These are phyloP conservation scores for Phylloboletellus chloephorus DNA, from an alignment of 1,284 basidiomycete genomes.

Conservation along the genomic window DNA sequence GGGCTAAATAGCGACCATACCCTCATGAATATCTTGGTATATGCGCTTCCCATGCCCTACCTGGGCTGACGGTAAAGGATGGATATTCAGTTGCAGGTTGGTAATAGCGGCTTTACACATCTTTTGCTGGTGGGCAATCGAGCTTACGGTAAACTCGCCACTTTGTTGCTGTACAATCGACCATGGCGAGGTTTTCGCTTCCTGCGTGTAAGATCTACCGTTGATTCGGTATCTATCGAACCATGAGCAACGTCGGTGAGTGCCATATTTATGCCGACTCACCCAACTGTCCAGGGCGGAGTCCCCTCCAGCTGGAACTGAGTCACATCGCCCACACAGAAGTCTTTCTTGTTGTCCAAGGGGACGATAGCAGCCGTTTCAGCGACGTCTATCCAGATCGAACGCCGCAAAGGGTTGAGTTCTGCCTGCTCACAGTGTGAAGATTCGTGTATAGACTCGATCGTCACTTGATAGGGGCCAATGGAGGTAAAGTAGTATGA, in stretches of 20 bases:
- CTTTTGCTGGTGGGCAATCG: slow-evolving; percentile 87
- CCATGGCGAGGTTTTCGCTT: slow-evolving; percentile 77
- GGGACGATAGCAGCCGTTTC: slow-evolving; percentile 92
- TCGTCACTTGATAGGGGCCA: slow-evolving; percentile 74
- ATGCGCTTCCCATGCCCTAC: slow-evolving; percentile 81
- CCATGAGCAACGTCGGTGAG: slow-evolving; percentile 4
- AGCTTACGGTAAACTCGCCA: slow-evolving; percentile 78
- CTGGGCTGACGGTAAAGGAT: slow-evolving; percentile 81
- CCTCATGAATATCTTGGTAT: slow-evolving; percentile 86
- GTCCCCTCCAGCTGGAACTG: slow-evolving; percentile 93
- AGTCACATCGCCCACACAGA: slow-evolving; percentile 87
- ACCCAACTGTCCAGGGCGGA: slow-evolving; percentile 94
- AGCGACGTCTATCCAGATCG: slow-evolving; percentile 82
- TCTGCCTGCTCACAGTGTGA: slow-evolving; percentile 74
- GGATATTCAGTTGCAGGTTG: slow-evolving; percentile 74
- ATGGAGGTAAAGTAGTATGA: slow-evolving; percentile 70
- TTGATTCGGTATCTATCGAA: slow-evolving; percentile 72
- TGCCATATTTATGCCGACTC: slow-evolving; percentile 24
- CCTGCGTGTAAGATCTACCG: slow-evolving; percentile 68
- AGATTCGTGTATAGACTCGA: slow-evolving; percentile 72
- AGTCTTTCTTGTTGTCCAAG: slow-evolving; percentile 71
- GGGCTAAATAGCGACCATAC: slow-evolving; percentile 30
- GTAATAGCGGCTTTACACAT: slow-evolving; percentile 78
- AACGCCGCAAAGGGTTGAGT: slow-evolving; percentile 57
- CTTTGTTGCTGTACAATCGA: slow-evolving; percentile 75